Conservation (phyloP, 2,329 filamentous ascomycete genomes). For the Arthroderma sp. region DNA sequence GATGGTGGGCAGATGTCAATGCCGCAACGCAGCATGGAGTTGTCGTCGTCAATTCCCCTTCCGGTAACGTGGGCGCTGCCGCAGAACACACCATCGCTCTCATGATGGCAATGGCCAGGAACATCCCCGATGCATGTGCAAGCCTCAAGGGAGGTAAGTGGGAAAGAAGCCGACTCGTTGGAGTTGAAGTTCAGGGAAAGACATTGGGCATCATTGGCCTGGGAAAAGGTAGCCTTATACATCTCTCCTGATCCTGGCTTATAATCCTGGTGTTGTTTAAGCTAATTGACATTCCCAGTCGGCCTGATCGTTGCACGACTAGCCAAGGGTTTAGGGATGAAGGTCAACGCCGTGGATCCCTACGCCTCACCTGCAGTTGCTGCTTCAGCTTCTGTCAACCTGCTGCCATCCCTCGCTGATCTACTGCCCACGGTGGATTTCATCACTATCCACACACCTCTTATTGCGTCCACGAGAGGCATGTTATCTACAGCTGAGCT, state of each 20-base stretch:
- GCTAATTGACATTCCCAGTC: slow-evolving; percentile 29
- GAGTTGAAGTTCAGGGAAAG: slow-evolving; percentile 66
- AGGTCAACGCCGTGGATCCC: slow-evolving; percentile 59
- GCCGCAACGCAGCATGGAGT: slow-evolving; percentile 60
- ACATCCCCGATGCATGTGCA: slow-evolving; percentile 57
- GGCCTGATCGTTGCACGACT: slow-evolving; percentile 69
- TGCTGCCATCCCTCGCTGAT: slow-evolving; percentile 45
- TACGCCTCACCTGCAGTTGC: slow-evolving; percentile 65
- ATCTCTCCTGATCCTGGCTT: not conserved
- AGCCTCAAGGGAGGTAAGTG: slow-evolving; percentile 58
- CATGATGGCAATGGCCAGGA: slow-evolving; percentile 59
- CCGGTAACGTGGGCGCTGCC: slow-evolving; percentile 67
- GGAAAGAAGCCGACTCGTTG: slow-evolving; percentile 62
- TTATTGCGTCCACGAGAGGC: slow-evolving; percentile 63
- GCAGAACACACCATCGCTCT: slow-evolving; percentile 67
- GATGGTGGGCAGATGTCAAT: slow-evolving; percentile 40
- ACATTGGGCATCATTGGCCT: slow-evolving; percentile 63
- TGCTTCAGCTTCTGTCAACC: slow-evolving; percentile 50
- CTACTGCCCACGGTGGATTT: slow-evolving; percentile 59
- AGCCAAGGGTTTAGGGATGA: slow-evolving; percentile 65
- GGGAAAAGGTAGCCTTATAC: slow-evolving; percentile 48
- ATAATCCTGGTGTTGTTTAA: not conserved
- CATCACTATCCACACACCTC: slow-evolving; percentile 66
- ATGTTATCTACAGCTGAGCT: slow-evolving; percentile 57
- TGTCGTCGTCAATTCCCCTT: slow-evolving; percentile 67